phyloP scores from a whole-genome alignment of 768 basidiomycete genomes.

The Agaricus blazei region DNA sequence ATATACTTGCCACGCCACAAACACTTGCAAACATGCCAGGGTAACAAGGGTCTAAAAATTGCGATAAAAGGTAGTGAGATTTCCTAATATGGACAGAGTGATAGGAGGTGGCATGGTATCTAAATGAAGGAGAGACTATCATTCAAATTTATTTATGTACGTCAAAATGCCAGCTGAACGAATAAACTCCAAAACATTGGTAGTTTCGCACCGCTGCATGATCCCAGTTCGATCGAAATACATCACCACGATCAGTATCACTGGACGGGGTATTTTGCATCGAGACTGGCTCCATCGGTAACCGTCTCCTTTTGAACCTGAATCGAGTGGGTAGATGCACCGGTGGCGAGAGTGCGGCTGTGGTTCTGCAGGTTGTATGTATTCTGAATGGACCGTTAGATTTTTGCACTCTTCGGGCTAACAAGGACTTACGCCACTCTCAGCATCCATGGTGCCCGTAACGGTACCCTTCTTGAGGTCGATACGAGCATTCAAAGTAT shows the following conservation, averaged over 20 bases:
- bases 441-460: slow-evolving; percentile 22
- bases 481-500: slow-evolving; percentile 31
- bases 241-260: neutral
- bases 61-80: too few relatives aligned
- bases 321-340: slow-evolving; percentile 11
- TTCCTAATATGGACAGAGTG: too few relatives aligned
- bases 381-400: slow-evolving; percentile 13
- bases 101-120: too few relatives aligned
- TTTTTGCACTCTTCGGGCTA: neutral
- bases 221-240: too few relatives aligned
- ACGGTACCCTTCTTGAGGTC: slow-evolving; percentile 20
- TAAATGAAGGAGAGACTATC: too few relatives aligned
- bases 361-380: slow-evolving; percentile 20
- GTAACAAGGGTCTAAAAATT: too few relatives aligned
- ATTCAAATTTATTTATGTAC: too few relatives aligned
- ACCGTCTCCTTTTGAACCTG: slow-evolving; percentile 14
- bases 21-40: too few relatives aligned
- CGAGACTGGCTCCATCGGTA: slow-evolving; percentile 7
- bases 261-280: slow-evolving; percentile 2
- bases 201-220: too few relatives aligned
- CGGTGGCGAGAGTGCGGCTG: slow-evolving; percentile 16
- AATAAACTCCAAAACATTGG: too few relatives aligned
- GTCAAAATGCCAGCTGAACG: too few relatives aligned
- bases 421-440: slow-evolving; percentile 10
- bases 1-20: neutral